Base-by-base conservation (phyloP, 352 stramenopile species). In the Phytophthora chlamydospora region DNA sequence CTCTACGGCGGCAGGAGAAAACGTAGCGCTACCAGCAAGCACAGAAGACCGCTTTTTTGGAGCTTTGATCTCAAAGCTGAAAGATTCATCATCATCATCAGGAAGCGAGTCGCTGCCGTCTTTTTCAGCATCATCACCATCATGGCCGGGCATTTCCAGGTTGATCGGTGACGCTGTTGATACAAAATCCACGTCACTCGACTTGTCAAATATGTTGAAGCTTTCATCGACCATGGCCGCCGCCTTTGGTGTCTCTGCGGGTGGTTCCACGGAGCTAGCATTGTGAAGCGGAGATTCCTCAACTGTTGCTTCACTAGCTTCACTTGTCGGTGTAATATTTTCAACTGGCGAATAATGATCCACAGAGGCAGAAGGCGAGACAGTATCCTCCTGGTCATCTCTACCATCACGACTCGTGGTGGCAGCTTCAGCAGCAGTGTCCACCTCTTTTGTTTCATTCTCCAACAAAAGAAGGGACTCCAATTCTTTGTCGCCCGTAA, bases 31-130 rank as follows among this genome's bases (percentile, higher is more conserved):
- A 39, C 61, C 10, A 45, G 49, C 32, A 44, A 49, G 19, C 4
- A 0, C 51, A 62, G 45, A 36, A 9, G 12, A 13, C 32, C 43
- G 57, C 59, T 69, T 59, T 58, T 73, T 69, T 43, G 66, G 24
- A 17, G 62, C 31, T 31, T 82, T 72, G 54, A 88, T 62, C 36
- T 91, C 82, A 54, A 91, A 91, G 31, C 66, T 88, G 47, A 89
- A 68, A 29, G 39, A 31, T 8, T 31, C n/a, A n/a, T 70, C 66
- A 7, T 70, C 32, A 5, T 60, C 42, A 4, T 41, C 48, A 19
- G 6, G 2, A 6, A 42, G 11, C 7, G 19, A 46, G 35, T 58
- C 48, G 14, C 63, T 58, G 8, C 65, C 55, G 6, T 63, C 59
- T 29, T 58, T 41, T 10, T 63, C 57, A 6, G n/a, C 46, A 13